Evolutionary conservation across 495 filamentous ascomycete genomes (phyloP), one percentile per base, ranked within the genome.

Genomic region (Neurospora cerealis): DNA sequence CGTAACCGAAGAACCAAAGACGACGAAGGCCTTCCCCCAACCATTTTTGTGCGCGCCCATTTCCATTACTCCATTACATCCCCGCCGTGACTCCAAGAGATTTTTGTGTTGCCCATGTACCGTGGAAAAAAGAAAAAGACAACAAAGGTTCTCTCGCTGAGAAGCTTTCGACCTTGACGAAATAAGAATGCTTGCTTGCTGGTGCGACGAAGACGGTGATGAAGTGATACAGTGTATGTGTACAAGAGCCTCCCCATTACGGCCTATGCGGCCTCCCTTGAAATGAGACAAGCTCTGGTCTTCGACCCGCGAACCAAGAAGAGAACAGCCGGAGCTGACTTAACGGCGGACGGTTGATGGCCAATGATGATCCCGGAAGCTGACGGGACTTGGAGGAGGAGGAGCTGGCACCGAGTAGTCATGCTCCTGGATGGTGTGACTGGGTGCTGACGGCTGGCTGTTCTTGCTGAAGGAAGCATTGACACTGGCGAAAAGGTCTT

Each of bases 401-500:
- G 85, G 84, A 15, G 84, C 84, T 48, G 85, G 85, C 28, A 86
- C 85, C 40, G 83, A 79, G 80, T 84, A 87, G 78, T 86, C 85
- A 62, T 81, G 76, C 78, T 87, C 84, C 74, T 81, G 82, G 77
- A 86, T 85, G 71, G 79, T 75, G 77, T 81, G 84, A 73, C 81
- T 80, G 17, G 85, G 83, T 0, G 83, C 80, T 41, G 77, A 54
- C n/a, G 78, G 78, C 73, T 80, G 75, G 79, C 73, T 77, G 73
- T 76, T 75, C 74, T 83, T 81, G 73, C 81, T 81, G 44, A 86
- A 80, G 38, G 82, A 83, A 48, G 83, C 83, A 74, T 83, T 86
- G 73, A 87, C 75, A 75, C 82, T 84, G 71, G 83, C 80, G 75
- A 86, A 84, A 40, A 86, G 80, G 70, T 87, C 85, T 71, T 83